phyloP scores from a whole-genome alignment of 441 rosid genomes.

The Gossypium davidsonii region DNA sequence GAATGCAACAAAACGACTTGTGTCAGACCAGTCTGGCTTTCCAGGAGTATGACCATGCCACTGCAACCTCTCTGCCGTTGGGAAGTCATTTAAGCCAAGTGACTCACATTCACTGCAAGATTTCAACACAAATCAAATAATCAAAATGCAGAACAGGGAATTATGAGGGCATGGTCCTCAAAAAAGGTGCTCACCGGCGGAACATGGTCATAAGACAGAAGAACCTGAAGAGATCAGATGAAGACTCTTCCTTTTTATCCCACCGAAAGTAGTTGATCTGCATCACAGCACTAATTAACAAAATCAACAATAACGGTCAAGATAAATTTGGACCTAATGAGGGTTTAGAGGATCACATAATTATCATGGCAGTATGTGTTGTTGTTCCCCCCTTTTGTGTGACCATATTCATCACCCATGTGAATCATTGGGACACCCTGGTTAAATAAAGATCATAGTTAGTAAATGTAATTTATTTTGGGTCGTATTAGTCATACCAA shows the following conservation, averaged over 20 bases:
- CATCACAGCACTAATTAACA: constrained; percentile 17
- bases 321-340: constrained; percentile 10
- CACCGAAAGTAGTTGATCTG: constrained; percentile 84
- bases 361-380: constrained; percentile 94
- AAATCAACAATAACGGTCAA: constrained; percentile 9
- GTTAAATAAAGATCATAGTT: constrained; percentile 21
- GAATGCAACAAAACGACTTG: constrained; percentile 85
- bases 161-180: not conserved
- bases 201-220: constrained; percentile 74
- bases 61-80: constrained; percentile 78
- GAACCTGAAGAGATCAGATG: constrained; percentile 72
- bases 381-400: constrained; percentile 94
- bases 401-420: constrained; percentile 99
- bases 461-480: not conserved
- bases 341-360: constrained; percentile 42
- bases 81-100: constrained; percentile 73
- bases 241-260: constrained; percentile 88
- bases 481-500: not conserved
- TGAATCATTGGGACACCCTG: constrained; percentile 96
- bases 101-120: constrained; percentile 79
- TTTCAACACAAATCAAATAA: constrained; percentile 14
- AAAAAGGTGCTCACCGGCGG: constrained; percentile 50
- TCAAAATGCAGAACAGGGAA: constrained; percentile 3
- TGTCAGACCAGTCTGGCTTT: constrained; percentile 79
- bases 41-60: constrained; percentile 89